Percentiles rank a stretch among this genome's conserved stretches.
These are phyloP conservation scores for Lasiodiplodia sp. DNA, from an alignment of 2,329 filamentous ascomycete species.

Conservation along the genomic window DNA sequence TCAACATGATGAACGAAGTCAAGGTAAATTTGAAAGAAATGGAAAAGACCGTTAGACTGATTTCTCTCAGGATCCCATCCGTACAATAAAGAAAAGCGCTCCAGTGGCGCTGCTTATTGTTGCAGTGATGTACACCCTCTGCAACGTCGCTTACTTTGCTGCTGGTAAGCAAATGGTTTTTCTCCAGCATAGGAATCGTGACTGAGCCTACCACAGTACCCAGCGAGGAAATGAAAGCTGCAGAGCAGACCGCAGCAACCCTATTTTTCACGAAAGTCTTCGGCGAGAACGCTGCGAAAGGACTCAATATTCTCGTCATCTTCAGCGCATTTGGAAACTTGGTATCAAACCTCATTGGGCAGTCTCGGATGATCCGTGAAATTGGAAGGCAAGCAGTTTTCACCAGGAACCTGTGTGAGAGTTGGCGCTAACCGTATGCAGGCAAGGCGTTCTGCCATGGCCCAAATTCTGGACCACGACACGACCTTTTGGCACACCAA, in stretches of 20 bases:
- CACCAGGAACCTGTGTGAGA: too few species aligned
- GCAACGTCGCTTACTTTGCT: conserved; percentile 69
- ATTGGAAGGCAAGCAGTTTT: conserved; percentile 43
- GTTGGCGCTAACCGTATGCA: too few species aligned
- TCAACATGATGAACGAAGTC: conserved; percentile 45
- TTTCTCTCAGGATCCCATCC: conserved; percentile 58
- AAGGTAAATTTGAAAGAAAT: conserved; percentile 16
- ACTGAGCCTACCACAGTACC: conserved; percentile 56
- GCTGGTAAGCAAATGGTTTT: conserved; percentile 50
- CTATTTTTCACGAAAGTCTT: conserved; percentile 72
- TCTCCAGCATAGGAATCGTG: conserved; percentile 35
- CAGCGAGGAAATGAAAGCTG: conserved; percentile 69
- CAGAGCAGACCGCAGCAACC: conserved; percentile 72
- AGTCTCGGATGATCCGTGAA: conserved; percentile 40
- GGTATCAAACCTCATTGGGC: conserved; percentile 54
- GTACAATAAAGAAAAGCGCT: conserved; percentile 69
- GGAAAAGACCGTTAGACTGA: too few species aligned
- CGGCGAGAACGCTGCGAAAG: conserved; percentile 55
- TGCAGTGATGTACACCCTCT: conserved; percentile 68
- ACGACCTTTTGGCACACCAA: conserved; percentile 70
- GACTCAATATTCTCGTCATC: conserved; percentile 68
- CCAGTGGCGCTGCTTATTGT: conserved; percentile 67
- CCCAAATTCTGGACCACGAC: conserved; percentile 68
- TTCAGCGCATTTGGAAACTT: conserved; percentile 74
- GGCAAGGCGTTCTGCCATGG: conserved; percentile 72